These are phyloP conservation scores for Irpex rosettiformis DNA, from an alignment of 1,284 basidiomycete species.

Conservation along the genomic window DNA sequence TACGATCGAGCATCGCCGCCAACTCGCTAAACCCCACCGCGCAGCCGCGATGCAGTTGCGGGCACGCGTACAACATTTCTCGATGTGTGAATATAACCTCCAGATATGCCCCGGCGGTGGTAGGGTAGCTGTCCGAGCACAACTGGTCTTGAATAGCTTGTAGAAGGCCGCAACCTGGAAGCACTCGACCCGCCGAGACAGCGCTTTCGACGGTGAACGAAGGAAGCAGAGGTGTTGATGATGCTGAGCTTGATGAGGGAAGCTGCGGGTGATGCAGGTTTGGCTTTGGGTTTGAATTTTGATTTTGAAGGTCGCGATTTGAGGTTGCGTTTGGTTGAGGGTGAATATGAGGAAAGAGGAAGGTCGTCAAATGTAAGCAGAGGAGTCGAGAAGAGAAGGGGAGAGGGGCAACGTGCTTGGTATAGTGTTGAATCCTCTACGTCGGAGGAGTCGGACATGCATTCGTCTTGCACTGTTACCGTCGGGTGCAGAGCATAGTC, in stretches of 20 bases:
- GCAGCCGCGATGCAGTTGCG: conserved; percentile 57
- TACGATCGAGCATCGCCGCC: conserved; percentile 53
- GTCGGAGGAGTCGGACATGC: conserved; percentile 27
- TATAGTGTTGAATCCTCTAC: conserved; percentile 24
- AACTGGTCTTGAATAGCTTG: conserved; percentile 49
- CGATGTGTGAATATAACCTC: conserved; percentile 74
- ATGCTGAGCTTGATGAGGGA: conserved; percentile 19
- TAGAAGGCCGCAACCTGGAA: conserved; percentile 50
- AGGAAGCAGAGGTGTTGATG: conserved; percentile 8
- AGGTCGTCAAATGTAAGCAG: conserved; percentile 18
- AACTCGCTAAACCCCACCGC: conserved; percentile 59
- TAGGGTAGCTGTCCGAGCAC: conserved; percentile 48
- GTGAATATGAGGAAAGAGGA: conserved; percentile 2
- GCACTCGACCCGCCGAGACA: conserved; percentile 13
- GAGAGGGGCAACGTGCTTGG: conserved; percentile 20
- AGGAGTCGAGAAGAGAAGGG: conserved; percentile 12
- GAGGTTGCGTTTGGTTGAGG: not conserved
- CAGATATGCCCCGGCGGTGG: conserved; percentile 68
- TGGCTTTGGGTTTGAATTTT: not conserved
- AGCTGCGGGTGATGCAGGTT: conserved; percentile 3
- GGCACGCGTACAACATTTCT: conserved; percentile 56
- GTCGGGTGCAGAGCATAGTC: conserved; percentile 7
- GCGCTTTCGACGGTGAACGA: conserved; percentile 19
- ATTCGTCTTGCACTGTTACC: conserved; percentile 20
- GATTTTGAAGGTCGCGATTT: conserved; percentile 1